Base-by-base conservation (phyloP, 345 rosid species). In the Conringia planisiliqua region DNA sequence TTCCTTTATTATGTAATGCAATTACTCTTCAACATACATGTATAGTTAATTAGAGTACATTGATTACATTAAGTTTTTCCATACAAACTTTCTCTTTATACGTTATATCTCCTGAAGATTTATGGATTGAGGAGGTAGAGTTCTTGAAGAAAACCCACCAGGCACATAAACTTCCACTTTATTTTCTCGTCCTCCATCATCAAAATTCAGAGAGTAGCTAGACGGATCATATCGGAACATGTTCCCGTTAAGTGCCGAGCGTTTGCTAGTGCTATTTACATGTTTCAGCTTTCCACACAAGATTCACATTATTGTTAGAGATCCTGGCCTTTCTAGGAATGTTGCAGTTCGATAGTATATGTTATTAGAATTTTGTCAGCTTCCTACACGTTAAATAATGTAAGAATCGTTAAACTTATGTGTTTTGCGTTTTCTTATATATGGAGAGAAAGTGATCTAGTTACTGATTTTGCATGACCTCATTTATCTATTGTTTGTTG, bases 221-320 rank as follows among this genome's bases (percentile, higher is more conserved):
- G 20, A 9, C 33, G 13, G n/a, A 72, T 72, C 77, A 63, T 72
- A 72, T 32, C 70, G 77, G 61, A 72, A 71, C 68, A 61, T 63
- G 63, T 55, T 51, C 52, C 13, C 6, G 10, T 63, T 29, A 73
- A 26, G 38, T 30, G 4, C 1, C 9, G 38, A 26, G 22, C 56
- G 2, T 18, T 54, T 56, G 39, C 62, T 32, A 30, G 40, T 22
- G n/a, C 56, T 43, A 40, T n/a, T 42, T 64, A 10, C 32, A 27
- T 26, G 0, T 62, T 50, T 62, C n/a, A 10, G 43, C 42, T 54
- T 64, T 73, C 65, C 77, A 51, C 57, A 64, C 10, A 43, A 14
- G 32, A 32, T 55, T 20, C 77, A 71, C 77, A 64, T 72, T 73
- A 27, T 10, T 72, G 58, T 32, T 57, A 54, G 14, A 54, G 17